A percentile compares a stretch with the other conserved stretches of the same genome.
These are phyloP conservation scores for Pistacia vera DNA, from an alignment of 345 rosid species.

Conservation along the genomic window DNA sequence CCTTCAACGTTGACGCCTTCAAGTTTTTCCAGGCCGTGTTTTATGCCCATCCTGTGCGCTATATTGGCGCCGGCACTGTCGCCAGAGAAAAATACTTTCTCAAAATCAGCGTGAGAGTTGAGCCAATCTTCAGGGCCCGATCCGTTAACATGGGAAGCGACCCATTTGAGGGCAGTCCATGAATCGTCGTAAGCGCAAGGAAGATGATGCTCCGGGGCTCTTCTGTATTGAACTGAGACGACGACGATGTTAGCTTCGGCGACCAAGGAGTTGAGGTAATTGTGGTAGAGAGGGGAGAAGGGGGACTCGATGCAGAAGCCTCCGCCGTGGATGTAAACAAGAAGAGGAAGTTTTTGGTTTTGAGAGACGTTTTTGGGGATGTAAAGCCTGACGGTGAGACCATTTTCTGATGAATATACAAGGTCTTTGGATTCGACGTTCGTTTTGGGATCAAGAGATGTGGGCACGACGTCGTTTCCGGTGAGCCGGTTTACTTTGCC, in stretches of 20 bases:
- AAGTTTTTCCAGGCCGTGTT: constrained; percentile 21
- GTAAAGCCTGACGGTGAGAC: constrained; percentile 39
- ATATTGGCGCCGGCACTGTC: constrained; percentile 52
- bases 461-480: constrained; percentile 34
- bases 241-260: constrained; percentile 28
- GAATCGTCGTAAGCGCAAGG: constrained; percentile 41
- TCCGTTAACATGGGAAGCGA: constrained; percentile 28
- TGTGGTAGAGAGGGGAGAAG: constrained; percentile 36
- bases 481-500: constrained; percentile 50
- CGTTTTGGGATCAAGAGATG: constrained; percentile 48
- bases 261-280: constrained; percentile 31
- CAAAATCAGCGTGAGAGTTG: constrained; percentile 26
- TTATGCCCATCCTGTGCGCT: constrained; percentile 36
- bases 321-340: constrained; percentile 49
- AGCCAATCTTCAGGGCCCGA: constrained; percentile 45
- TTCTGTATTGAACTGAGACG: constrained; percentile 36
- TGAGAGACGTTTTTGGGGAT: constrained; percentile 27
- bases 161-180: constrained; percentile 44
- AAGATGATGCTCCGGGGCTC: constrained; percentile 40
- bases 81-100: constrained; percentile 38
- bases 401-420: constrained; percentile 18
- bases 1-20: constrained; percentile 26
- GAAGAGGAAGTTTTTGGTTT: constrained; percentile 42
- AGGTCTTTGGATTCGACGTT: constrained; percentile 57
- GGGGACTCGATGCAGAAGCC: constrained; percentile 33